These are phyloP conservation scores for Camellia granthamiana DNA, from an alignment of 148 eudicot species.

Conservation along the genomic window DNA sequence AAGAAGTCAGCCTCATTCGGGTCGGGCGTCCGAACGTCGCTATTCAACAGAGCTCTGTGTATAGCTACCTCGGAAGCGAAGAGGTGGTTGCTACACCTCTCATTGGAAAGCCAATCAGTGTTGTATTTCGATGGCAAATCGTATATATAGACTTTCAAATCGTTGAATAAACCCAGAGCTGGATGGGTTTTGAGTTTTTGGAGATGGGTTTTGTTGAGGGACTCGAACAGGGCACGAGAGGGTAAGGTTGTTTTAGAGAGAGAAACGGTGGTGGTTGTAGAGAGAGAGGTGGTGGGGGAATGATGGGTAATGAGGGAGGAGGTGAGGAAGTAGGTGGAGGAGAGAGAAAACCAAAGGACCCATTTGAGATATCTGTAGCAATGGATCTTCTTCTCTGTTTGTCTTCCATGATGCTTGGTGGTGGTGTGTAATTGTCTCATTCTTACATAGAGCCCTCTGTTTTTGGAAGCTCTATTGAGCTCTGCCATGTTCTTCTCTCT, in stretches of 20 bases:
- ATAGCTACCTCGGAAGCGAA: conserved; percentile 89
- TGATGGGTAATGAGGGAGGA: conserved; percentile 17
- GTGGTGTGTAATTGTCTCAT: conserved; percentile 36
- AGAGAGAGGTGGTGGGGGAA: conserved; percentile 17
- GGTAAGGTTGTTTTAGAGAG: conserved; percentile 21
- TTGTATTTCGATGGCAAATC: conserved; percentile 70
- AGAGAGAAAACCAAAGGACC: conserved; percentile 17
- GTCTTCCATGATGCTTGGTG: neutral
- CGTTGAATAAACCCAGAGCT: conserved; percentile 32
- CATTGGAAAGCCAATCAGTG: conserved; percentile 52
- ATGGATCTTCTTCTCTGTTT: conserved; percentile 19
- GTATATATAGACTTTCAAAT: conserved; percentile 58
- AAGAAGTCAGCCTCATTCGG: conserved; percentile 75
- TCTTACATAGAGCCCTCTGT: conserved; percentile 46
- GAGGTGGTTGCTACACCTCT: conserved; percentile 59
- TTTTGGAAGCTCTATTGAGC: conserved; percentile 8
- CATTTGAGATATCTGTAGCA: conserved; percentile 13
- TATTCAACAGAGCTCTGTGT: conserved; percentile 51
- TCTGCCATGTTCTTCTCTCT: conserved; percentile 9
- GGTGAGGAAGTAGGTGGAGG: conserved; percentile 10
- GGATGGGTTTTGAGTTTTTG: conserved; percentile 8
- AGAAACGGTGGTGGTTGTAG: conserved; percentile 13
- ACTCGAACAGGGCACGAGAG: conserved; percentile 50
- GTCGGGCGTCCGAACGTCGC: conserved; percentile 47
- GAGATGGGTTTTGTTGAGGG: conserved; percentile 3